Evolutionary conservation across 2,329 filamentous ascomycete species (phyloP).

Genomic region (Aschersonia sp.): DNA sequence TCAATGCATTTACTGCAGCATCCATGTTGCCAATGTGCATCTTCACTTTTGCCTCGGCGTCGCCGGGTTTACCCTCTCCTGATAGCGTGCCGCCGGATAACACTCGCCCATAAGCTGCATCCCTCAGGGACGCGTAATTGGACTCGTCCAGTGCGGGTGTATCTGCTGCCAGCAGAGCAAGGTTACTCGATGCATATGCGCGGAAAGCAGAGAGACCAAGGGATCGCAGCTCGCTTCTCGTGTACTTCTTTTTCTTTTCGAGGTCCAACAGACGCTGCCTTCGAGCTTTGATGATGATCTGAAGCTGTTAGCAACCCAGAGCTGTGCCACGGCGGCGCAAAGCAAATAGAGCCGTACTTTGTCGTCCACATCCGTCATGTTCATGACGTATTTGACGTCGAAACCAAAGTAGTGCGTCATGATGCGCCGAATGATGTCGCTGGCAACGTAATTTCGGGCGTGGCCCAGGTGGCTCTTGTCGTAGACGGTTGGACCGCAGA

Average conservation of each 20-base stretch:
- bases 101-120: constrained; percentile 38
- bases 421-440: constrained; percentile 76
- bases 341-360: constrained; percentile 30
- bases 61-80: constrained; percentile 48
- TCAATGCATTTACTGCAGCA: constrained; percentile 33
- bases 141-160: constrained; percentile 28
- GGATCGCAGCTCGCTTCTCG: constrained; percentile 28
- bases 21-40: constrained; percentile 66
- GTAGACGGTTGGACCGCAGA: constrained; percentile 77
- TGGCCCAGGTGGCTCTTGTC: constrained; percentile 73
- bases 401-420: constrained; percentile 73
- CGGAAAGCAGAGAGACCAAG: constrained; percentile 38
- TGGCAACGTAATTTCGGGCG: constrained; percentile 81
- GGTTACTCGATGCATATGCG: constrained; percentile 38
- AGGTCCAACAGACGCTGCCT: constrained; percentile 72
- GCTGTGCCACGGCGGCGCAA: background rate
- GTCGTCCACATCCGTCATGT: constrained; percentile 76
- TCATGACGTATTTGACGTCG: constrained; percentile 79
- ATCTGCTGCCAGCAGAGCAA: constrained; percentile 34
- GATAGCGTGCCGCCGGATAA: constrained; percentile 39
- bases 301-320: background rate
- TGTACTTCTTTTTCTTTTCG: constrained; percentile 54
- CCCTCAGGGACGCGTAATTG: constrained; percentile 35
- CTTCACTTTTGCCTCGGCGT: constrained; percentile 75
- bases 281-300: constrained; percentile 50